Base-by-base conservation (phyloP, 345 rosid genomes). In the Eutrema yunnanense region DNA sequence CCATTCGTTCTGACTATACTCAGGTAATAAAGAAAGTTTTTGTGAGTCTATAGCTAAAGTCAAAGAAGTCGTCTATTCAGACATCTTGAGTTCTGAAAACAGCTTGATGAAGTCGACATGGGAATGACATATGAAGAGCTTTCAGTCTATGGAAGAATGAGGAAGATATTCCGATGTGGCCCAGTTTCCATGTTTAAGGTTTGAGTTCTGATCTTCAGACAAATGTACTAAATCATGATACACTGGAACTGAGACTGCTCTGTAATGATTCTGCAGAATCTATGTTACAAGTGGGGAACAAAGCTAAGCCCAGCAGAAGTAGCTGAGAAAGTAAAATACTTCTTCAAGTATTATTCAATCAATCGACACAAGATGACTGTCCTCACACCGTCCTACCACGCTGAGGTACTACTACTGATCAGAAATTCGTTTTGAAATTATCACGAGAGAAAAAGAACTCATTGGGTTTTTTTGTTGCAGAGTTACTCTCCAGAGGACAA, bases 151-250 rank as follows among this genome's bases (percentile, higher is more conserved):
- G 99, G 97, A 56, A 88, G 94, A 72, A 59, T 89, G 77, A 73
- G 97, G 51, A 90, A 87, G 77, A 86, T 86, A 50, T 87, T 85
- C 80, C 92, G 91, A 3, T 88, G 96, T 62, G 98, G 99, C 14
- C 99, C 99, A 3, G 90, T 90, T n/a, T 88, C 98, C 16, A 96
- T 96, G 99, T 96, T 96, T 82, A 82, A 90, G 98, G 99, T 78
- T 52, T 36, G 66, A 8, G 13, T 56, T 65, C 16, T 56, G 26
- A 38, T 26, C 51, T 47, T 27, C 4, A 19, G 22, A 60, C 13
- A 29, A 37, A 42, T 50, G 41, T 34, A 36, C 62, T 40, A 34
- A 50, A 48, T 33, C 63, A 53, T 55, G 41, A 32, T 40, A 33
- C 41, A 22, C 4, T 22, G 72, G 63, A 57, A 64, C 65, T 59